Evolutionary conservation across 371 early-diverging fungal species (phyloP).

Genomic region (Capillidium rhysosporum): DNA sequence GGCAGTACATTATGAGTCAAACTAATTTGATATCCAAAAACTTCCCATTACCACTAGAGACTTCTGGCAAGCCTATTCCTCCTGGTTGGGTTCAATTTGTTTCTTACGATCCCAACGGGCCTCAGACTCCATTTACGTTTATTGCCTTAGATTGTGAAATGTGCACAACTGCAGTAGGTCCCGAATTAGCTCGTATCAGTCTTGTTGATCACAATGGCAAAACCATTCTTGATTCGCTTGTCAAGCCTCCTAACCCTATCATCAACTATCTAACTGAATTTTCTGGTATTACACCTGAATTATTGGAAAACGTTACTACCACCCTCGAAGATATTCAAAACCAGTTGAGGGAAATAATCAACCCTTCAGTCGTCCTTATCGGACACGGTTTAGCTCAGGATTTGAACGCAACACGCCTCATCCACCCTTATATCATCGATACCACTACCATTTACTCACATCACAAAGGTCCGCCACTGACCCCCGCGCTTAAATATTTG

Average conservation of each 20-base stretch:
- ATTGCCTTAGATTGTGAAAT: conserved; percentile 72
- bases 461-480: conserved; percentile 29
- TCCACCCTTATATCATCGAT: conserved; percentile 47
- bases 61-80: conserved; percentile 11
- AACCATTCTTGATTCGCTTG: conserved; percentile 43
- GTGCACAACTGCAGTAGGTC: conserved; percentile 22
- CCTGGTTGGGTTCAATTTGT: conserved; percentile 31
- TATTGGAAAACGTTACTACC: conserved; percentile 25
- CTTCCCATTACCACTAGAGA: conserved; percentile 30
- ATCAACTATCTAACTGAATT: conserved; percentile 43
- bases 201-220: conserved; percentile 26
- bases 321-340: conserved; percentile 34
- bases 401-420: conserved; percentile 33
- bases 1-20: conserved; percentile 22
- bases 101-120: conserved; percentile 11
- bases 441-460: conserved; percentile 43
- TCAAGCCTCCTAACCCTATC: conserved; percentile 38
- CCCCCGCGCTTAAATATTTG: conserved; percentile 30
- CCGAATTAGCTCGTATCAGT: conserved; percentile 47
- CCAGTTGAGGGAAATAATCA: conserved; percentile 24
- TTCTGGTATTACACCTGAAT: conserved; percentile 45
- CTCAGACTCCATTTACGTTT: conserved; percentile 16
- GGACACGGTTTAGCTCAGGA: conserved; percentile 63
- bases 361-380: conserved; percentile 37
- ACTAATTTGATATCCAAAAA: conserved; percentile 21